phyloP scores from a whole-genome alignment of 2,329 filamentous ascomycete species.

The Knufia petricola region DNA sequence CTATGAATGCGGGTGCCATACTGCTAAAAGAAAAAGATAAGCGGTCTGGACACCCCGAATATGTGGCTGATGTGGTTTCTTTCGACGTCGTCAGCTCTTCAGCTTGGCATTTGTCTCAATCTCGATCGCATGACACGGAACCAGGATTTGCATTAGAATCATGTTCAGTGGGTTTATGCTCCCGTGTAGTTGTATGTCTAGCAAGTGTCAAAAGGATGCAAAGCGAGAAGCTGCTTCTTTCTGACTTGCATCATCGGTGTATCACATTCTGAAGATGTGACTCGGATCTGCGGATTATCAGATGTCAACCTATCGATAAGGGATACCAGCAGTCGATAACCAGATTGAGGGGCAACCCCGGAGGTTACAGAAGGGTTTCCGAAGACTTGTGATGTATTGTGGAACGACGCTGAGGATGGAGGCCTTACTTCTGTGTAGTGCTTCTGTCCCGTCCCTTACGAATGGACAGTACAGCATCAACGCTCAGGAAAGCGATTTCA shows the following conservation, averaged over 20 bases:
- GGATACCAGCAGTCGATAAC: neutral
- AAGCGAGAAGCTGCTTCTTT: neutral
- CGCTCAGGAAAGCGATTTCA: neutral
- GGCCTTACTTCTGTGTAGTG: neutral
- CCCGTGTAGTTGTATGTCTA: too few relatives aligned
- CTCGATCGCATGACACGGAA: neutral
- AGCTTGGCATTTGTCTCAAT: neutral
- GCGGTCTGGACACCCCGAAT: too few relatives aligned
- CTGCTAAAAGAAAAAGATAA: too few relatives aligned
- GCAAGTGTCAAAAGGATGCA: neutral
- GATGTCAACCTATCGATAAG: constrained; percentile 6
- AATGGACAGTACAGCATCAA: neutral
- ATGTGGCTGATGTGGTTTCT: too few relatives aligned
- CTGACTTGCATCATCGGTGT: neutral
- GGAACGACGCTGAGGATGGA: neutral
- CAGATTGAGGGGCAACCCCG: constrained; percentile 1
- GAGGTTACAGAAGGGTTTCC: neutral
- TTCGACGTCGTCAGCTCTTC: neutral
- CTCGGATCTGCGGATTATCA: neutral
- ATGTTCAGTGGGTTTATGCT: too few relatives aligned
- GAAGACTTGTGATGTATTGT: too few relatives aligned
- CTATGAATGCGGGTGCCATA: too few relatives aligned
- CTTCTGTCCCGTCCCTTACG: neutral
- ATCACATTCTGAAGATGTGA: neutral
- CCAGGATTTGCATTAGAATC: neutral